A percentile compares a stretch with the other conserved stretches of the same genome.
Conservation (phyloP, 345 rosid species). For the Kandelia obovata region DNA sequence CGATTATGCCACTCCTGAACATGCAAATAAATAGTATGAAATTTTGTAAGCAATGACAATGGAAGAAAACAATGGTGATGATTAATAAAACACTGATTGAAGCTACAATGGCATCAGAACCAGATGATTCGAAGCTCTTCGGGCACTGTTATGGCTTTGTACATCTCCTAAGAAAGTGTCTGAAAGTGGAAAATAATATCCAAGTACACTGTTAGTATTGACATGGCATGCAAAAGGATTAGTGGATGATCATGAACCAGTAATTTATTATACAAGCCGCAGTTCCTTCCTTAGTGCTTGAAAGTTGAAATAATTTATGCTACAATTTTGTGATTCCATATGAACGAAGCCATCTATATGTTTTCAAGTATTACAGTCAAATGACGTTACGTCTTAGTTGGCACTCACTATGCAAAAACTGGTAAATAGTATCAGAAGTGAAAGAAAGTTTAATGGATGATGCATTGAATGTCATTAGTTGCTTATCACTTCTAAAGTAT, state of each 20-base stretch:
- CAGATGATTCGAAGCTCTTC: background rate
- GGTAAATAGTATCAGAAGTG: background rate
- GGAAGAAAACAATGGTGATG: background rate
- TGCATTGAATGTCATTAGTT: background rate
- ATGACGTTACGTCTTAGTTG: no score
- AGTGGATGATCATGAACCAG: background rate
- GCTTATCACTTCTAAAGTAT: background rate
- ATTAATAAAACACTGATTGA: background rate
- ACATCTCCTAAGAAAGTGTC: background rate
- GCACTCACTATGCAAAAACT: no score
- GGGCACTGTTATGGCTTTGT: background rate
- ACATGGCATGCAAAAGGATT: background rate
- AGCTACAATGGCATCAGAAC: background rate
- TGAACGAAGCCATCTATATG: background rate
- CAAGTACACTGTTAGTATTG: background rate
- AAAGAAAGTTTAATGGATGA: background rate
- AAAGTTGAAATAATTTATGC: background rate
- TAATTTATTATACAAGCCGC: background rate
- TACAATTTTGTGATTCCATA: background rate
- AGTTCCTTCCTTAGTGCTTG: conserved; percentile 3
- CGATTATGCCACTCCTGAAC: background rate
- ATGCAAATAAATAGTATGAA: background rate
- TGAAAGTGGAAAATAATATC: background rate
- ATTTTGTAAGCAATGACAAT: background rate
- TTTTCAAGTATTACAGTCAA: no score